These are phyloP conservation scores for Sclerotinia trifoliorum DNA, from an alignment of 2,329 filamentous ascomycete genomes.

Conservation along the genomic window DNA sequence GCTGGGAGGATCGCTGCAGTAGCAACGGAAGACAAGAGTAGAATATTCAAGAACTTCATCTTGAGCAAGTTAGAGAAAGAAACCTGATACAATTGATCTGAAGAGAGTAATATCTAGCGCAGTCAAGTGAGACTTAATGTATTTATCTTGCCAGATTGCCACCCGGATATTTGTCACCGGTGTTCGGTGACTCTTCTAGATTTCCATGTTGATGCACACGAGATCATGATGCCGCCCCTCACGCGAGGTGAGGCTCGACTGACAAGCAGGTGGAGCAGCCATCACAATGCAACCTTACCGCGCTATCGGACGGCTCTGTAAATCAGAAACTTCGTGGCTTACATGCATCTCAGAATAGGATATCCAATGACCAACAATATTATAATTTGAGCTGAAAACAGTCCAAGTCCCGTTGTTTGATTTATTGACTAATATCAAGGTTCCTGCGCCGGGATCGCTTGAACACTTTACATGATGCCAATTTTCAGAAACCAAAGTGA, in stretches of 20 bases:
- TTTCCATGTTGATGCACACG: slow-evolving; percentile 5
- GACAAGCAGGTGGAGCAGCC: slow-evolving; percentile 1
- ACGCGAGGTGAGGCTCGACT: slow-evolving; percentile 19
- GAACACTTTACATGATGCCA: neutral
- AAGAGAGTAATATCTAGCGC: slow-evolving; percentile 16
- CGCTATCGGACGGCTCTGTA: slow-evolving; percentile 3
- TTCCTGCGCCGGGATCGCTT: neutral
- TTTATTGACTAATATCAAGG: slow-evolving; percentile 1
- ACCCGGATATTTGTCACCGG: neutral
- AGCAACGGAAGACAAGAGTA: slow-evolving; percentile 16
- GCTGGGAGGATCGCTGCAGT: slow-evolving; percentile 9
- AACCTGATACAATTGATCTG: slow-evolving; percentile 17
- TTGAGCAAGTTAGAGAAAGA: slow-evolving; percentile 22
- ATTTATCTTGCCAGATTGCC: slow-evolving; percentile 19
- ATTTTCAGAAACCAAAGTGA: slow-evolving; percentile 5
- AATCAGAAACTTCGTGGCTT: neutral
- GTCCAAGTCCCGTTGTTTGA: neutral
- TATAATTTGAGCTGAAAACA: slow-evolving; percentile 12
- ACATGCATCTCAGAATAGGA: neutral
- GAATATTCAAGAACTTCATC: slow-evolving; percentile 22
- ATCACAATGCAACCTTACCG: neutral
- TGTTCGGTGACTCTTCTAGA: neutral
- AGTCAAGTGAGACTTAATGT: slow-evolving; percentile 15
- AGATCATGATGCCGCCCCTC: slow-evolving; percentile 14
- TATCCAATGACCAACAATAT: slow-evolving; percentile 1